A percentile compares a stretch with the other conserved stretches of the same genome.
Evolutionary conservation across 306 rosid genomes (phyloP).

Genomic region (Dryas alaskensis): DNA sequence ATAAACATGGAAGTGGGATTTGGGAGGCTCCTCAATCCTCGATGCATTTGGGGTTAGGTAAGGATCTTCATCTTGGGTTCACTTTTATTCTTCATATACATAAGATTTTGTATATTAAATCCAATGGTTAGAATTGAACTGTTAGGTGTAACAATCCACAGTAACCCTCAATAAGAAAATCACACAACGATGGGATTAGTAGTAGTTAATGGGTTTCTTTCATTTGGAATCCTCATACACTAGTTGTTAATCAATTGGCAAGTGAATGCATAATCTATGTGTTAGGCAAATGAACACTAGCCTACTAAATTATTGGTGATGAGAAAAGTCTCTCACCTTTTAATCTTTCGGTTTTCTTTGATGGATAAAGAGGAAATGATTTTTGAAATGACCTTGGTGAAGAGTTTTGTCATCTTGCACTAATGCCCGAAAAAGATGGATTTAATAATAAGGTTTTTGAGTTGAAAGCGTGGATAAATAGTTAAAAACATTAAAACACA

Average conservation of each 20-base stretch:
- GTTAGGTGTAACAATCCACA: too few relatives aligned
- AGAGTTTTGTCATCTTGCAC: slow-evolving; percentile 12
- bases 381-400: slow-evolving; percentile 14
- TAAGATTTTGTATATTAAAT: not conserved
- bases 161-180: not conserved
- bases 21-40: too few relatives aligned
- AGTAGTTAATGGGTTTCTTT: not conserved
- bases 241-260: not conserved
- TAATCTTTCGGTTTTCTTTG: not conserved
- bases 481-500: not conserved
- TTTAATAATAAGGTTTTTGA: not conserved
- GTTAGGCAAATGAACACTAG: slow-evolving; percentile 11
- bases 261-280: not conserved
- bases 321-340: slow-evolving; percentile 4
- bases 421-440: not conserved
- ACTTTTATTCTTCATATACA: not conserved
- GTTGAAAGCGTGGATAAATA: too few relatives aligned
- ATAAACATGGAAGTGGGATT: not conserved
- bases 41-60: not conserved
- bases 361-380: slow-evolving; percentile 11
- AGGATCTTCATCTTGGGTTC: not conserved
- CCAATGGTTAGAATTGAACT: too few relatives aligned
- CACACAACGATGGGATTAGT: not conserved
- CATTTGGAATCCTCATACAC: not conserved
- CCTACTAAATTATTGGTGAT: slow-evolving; percentile 10